Conservation (phyloP, 805 yeast genomes). For the Sungouiozyma intestinalis region DNA sequence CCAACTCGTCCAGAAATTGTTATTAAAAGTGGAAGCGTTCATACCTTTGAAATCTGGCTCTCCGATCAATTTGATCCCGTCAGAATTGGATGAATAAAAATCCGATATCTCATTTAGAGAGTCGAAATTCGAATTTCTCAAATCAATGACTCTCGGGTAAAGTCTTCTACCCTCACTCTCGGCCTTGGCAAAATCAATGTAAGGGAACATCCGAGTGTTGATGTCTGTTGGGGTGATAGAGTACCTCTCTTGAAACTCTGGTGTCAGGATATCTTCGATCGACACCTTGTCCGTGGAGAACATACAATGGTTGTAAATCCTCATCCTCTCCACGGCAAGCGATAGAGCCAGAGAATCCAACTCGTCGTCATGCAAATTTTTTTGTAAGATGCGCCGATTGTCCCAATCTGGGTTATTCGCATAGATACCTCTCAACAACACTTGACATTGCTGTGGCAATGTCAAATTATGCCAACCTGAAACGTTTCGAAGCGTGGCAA, state of each 20-base stretch:
- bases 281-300: constrained; percentile 9
- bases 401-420: constrained; percentile 2
- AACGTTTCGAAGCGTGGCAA: background rate
- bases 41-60: background rate
- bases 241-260: constrained; percentile 1
- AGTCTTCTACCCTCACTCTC: background rate
- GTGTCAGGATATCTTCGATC: constrained; percentile 8
- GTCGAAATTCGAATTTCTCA: constrained; percentile 3
- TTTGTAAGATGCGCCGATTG: background rate
- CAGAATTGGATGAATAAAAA: background rate
- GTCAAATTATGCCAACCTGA: background rate
- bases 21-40: constrained; percentile 6
- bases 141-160: constrained; percentile 1
- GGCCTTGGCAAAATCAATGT: background rate
- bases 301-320: constrained; percentile 24
- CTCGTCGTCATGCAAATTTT: background rate
- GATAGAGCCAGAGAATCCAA: background rate
- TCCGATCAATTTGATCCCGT: constrained; percentile 4
- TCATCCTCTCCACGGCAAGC: constrained; percentile 14
- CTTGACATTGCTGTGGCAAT: constrained; percentile 1
- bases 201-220: constrained; percentile 2
- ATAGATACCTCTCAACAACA: constrained; percentile 3
- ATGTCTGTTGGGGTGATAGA: constrained; percentile 2
- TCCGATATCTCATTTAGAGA: background rate
- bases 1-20: constrained; percentile 22